Conservation (phyloP, 768 basidiomycete genomes). For the Epithele typhae region DNA sequence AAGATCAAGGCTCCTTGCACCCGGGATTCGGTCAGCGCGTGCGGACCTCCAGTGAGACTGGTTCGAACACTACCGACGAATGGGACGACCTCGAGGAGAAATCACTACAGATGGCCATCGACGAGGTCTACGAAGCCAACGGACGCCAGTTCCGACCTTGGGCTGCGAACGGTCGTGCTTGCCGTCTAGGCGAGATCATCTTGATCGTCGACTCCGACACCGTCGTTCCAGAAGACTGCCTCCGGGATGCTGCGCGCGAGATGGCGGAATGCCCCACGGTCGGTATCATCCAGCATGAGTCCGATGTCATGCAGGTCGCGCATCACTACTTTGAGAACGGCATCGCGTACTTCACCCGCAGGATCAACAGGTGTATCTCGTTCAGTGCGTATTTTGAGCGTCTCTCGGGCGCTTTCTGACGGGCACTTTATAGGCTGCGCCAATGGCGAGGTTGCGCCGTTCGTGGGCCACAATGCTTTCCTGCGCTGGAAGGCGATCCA, state of each 20-base stretch:
- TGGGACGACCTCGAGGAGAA: slow-evolving; percentile 43
- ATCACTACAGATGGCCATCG: slow-evolving; percentile 46
- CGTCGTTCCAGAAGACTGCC: slow-evolving; percentile 48
- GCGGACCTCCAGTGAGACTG: slow-evolving; percentile 15
- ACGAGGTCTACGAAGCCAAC: slow-evolving; percentile 42
- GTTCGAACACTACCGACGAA: slow-evolving; percentile 6
- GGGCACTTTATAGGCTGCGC: slow-evolving; percentile 26
- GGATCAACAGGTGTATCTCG: slow-evolving; percentile 43
- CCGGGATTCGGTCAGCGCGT: slow-evolving; percentile 20
- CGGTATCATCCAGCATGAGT: slow-evolving; percentile 49
- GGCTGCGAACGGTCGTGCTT: slow-evolving; percentile 35
- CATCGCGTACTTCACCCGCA: slow-evolving; percentile 44
- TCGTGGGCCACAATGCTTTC: slow-evolving; percentile 50
- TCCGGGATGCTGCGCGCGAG: slow-evolving; percentile 49
- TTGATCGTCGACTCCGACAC: slow-evolving; percentile 50
- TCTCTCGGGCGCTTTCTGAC: not conserved
- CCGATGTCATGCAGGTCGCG: slow-evolving; percentile 54
- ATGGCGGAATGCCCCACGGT: slow-evolving; percentile 44
- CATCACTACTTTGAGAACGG: slow-evolving; percentile 48
- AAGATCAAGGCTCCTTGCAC: slow-evolving; percentile 42
- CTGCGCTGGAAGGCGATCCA: slow-evolving; percentile 56
- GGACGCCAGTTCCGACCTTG: slow-evolving; percentile 27
- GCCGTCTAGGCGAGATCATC: slow-evolving; percentile 42
- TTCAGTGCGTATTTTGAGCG: slow-evolving; percentile 20
- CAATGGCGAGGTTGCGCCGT: slow-evolving; percentile 41